Percentiles rank a stretch among this genome's conserved stretches.
phyloP scores from a whole-genome alignment of 805 yeast species.

The Saccharomycodes ludwigii region DNA sequence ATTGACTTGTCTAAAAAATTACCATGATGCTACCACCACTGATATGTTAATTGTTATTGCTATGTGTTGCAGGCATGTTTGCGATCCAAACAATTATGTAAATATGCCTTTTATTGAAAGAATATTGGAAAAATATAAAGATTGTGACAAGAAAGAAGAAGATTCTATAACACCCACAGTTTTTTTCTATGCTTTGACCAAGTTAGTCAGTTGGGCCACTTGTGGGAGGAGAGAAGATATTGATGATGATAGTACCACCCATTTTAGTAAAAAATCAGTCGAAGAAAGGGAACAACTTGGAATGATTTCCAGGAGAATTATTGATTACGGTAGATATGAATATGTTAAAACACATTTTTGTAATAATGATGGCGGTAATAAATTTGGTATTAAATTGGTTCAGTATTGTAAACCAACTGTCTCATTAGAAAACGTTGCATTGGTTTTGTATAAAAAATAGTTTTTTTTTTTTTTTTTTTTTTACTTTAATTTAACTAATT shows the following conservation, averaged over 20 bases:
- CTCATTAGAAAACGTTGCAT: conserved; percentile 61
- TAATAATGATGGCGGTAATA: conserved; percentile 16
- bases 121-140: conserved; percentile 35
- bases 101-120: conserved; percentile 14
- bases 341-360: conserved; percentile 33
- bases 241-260: conserved; percentile 27
- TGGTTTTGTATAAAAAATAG: conserved; percentile 20
- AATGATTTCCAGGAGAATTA: conserved; percentile 50
- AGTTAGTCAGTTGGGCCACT: conserved; percentile 83
- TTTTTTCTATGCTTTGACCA: conserved; percentile 39
- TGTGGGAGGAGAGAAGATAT: conserved; percentile 43
- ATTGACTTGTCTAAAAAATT: conserved; percentile 43
- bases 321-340: conserved; percentile 55
- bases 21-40: conserved; percentile 8
- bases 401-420: conserved; percentile 44
- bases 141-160: conserved; percentile 12
- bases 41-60: conserved; percentile 64
- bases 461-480: not conserved
- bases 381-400: conserved; percentile 27
- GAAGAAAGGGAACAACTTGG: conserved; percentile 51
- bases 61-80: conserved; percentile 86
- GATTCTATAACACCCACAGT: conserved; percentile 12
- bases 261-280: conserved; percentile 33
- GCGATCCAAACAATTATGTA: conserved; percentile 38
- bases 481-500: not conserved